Evolutionary conservation across 2,329 filamentous ascomycete species (phyloP), one percentile per base, ranked within the genome.

Genomic region (Diaporthe velutina): DNA sequence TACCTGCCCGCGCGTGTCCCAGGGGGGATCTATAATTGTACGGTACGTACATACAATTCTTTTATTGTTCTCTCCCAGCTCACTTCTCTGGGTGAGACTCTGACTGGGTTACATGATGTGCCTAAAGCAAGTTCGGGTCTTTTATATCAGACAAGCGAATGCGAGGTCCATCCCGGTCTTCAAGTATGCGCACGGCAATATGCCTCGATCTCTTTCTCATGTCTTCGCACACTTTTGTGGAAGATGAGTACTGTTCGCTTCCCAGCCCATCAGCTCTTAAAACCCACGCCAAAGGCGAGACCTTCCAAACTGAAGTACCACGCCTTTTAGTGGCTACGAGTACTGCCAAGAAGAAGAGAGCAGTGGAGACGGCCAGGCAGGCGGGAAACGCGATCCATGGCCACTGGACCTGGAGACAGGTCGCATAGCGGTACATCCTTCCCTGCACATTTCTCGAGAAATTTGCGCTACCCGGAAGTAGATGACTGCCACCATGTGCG

Each of bases 401-500:
- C 60, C 60, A 64, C n/a, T n/a, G 25, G 12, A 64, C 28, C 19
- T 64, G 17, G 9, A 64, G 60, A 19, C 60, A 64, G 2, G 19
- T 48, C 13, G 60, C 60, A 10, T 64, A 64, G 10, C 33, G 60
- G 8, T 48, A 9, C 2, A 17, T 25, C 28, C 4, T 12, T 1
- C 60, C 60, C 10, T 33, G 40, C 40, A 9, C 40, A 15, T 48
- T 19, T 7, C 17, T 48, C n/a, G 40, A 9, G 1, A n/a, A 25
- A 0, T 25, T 4, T 25, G 2, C 22, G 10, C 22, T 25, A 0
- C 50, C 50, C n/a, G 13, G 13, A 1, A 54, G 2, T 15, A 2
- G 12, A 17, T 10, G 4, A 15, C 25, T 15, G 5, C 50, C 50
- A 4, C 52, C 52, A 30, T 45, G 15, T 30, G 58, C 13, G 15